These are phyloP conservation scores for Metschnikowia cerradonensis DNA, from an alignment of 805 yeast genomes.

Conservation along the genomic window DNA sequence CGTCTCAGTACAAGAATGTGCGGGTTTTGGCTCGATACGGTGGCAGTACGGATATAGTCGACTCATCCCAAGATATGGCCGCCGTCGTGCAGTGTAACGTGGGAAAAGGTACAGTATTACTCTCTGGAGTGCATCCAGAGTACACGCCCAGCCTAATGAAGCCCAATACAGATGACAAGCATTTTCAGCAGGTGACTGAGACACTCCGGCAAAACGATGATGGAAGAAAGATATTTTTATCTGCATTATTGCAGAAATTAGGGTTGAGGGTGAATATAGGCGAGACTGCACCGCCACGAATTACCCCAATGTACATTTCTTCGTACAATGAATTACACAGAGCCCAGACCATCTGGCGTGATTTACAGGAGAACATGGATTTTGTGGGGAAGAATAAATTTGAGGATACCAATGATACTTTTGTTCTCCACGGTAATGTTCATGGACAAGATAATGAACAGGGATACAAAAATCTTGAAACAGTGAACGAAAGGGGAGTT, in stretches of 20 bases:
- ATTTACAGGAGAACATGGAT: constrained; percentile 36
- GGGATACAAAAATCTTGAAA: background rate
- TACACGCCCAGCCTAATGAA: constrained; percentile 54
- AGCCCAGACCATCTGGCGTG: constrained; percentile 31
- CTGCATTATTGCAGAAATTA: constrained; percentile 50
- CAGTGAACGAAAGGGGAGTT: too few species aligned
- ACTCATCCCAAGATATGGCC: constrained; percentile 42
- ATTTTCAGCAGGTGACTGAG: constrained; percentile 27
- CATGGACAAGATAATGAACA: constrained; percentile 24
- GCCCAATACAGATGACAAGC: constrained; percentile 24
- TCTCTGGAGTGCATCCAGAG: constrained; percentile 91
- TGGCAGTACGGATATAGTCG: constrained; percentile 51
- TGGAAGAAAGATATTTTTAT: constrained; percentile 53
- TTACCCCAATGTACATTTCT: constrained; percentile 63
- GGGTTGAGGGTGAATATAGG: constrained; percentile 67
- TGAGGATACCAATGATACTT: constrained; percentile 56
- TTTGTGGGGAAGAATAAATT: constrained; percentile 27
- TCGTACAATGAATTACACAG: constrained; percentile 34
- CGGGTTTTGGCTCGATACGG: constrained; percentile 70
- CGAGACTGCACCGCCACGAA: constrained; percentile 49
- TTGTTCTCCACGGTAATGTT: constrained; percentile 40
- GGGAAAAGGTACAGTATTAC: constrained; percentile 72
- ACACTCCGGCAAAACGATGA: constrained; percentile 42
- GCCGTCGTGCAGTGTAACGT: constrained; percentile 67
- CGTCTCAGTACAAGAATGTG: constrained; percentile 54